Evolutionary conservation across 805 yeast genomes (phyloP).

Genomic region (Zygosaccharomyces bisporus): DNA sequence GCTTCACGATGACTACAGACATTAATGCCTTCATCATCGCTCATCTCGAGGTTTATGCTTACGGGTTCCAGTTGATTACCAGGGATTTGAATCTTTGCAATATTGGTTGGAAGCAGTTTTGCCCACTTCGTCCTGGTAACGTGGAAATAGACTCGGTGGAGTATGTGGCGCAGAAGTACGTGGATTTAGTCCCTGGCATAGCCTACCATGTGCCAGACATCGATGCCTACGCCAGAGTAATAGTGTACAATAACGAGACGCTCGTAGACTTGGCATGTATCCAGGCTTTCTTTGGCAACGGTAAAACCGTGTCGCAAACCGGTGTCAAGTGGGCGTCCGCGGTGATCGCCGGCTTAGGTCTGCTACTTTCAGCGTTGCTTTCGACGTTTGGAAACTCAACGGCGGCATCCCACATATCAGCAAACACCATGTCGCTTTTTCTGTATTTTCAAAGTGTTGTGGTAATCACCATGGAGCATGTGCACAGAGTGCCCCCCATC

Average conservation of each 20-base stretch:
- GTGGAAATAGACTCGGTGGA: conserved; percentile 71
- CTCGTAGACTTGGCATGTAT: conserved; percentile 61
- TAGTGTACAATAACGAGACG: conserved; percentile 39
- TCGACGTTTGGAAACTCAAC: conserved; percentile 83
- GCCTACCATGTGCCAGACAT: conserved; percentile 85
- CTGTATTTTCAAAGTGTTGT: conserved; percentile 86
- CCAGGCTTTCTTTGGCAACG: conserved; percentile 70
- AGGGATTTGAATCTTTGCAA: conserved; percentile 59
- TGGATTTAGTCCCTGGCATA: conserved; percentile 67
- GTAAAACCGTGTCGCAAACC: conserved; percentile 73
- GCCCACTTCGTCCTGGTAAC: conserved; percentile 81
- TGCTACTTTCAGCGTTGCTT: conserved; percentile 74
- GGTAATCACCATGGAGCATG: conserved; percentile 78
- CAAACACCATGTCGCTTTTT: conserved; percentile 79
- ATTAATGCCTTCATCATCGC: conserved; percentile 66
- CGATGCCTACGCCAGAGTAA: conserved; percentile 69
- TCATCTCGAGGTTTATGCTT: conserved; percentile 71
- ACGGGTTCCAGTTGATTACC: conserved; percentile 70
- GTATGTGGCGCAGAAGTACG: conserved; percentile 50
- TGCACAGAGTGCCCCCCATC: conserved; percentile 84
- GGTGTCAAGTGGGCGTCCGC: conserved; percentile 95
- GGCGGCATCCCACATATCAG: conserved; percentile 85
- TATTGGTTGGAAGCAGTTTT: conserved; percentile 74
- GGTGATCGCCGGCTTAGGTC: conserved; percentile 81
- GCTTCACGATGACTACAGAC: conserved; percentile 64